These are phyloP conservation scores for Cinnamomum micranthum DNA, from an alignment of 164 flowering plant species.

Conservation along the genomic window DNA sequence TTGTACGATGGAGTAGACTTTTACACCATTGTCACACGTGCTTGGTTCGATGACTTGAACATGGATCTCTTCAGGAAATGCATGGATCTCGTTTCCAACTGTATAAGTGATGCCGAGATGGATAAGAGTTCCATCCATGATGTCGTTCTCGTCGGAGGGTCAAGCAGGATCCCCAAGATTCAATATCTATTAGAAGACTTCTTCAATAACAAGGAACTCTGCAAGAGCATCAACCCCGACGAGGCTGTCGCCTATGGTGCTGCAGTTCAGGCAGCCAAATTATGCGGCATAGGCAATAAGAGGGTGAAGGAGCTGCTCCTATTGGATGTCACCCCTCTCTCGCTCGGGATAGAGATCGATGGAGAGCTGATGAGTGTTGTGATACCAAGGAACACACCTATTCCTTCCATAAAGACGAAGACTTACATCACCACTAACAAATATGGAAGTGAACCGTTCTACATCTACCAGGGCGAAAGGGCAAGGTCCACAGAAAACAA, in stretches of 20 bases:
- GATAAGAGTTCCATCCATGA: constrained; percentile 49
- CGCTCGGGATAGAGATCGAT: constrained; percentile 43
- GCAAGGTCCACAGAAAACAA: constrained; percentile 54
- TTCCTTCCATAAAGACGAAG: constrained; percentile 50
- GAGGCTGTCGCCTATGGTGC: constrained; percentile 71
- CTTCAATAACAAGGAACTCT: constrained; percentile 58
- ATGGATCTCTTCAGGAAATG: constrained; percentile 60
- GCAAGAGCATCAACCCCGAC: constrained; percentile 63
- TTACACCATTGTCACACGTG: constrained; percentile 48
- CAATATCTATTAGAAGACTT: constrained; percentile 55
- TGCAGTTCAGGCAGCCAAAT: constrained; percentile 61
- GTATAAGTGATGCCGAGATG: constrained; percentile 50
- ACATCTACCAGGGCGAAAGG: constrained; percentile 63
- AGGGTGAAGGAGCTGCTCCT: constrained; percentile 48
- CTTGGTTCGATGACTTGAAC: constrained; percentile 54
- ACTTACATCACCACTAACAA: constrained; percentile 44
- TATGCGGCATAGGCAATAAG: constrained; percentile 37
- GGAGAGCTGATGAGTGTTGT: constrained; percentile 53
- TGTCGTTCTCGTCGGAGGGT: constrained; percentile 59
- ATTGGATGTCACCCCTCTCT: constrained; percentile 55
- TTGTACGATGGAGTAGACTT: constrained; percentile 54
- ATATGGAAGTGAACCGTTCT: constrained; percentile 46
- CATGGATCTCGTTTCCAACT: constrained; percentile 54
- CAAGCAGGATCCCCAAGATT: constrained; percentile 54
- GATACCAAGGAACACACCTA: constrained; percentile 55